phyloP scores from a whole-genome alignment of 2,329 filamentous ascomycete species.

The Cladosporium sp. region DNA sequence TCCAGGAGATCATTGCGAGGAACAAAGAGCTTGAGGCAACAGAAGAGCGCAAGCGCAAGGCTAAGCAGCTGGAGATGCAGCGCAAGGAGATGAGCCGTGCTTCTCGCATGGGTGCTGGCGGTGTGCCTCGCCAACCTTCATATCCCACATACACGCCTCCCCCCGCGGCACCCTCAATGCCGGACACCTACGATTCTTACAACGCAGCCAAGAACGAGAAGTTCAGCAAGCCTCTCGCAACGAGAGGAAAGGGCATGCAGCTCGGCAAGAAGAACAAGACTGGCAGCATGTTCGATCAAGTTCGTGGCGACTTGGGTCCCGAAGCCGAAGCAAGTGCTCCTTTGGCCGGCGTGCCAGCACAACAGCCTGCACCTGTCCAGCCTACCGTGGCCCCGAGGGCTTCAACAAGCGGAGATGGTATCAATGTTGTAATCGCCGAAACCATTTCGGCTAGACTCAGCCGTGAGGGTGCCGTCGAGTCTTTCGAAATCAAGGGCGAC shows the following conservation, averaged over 20 bases:
- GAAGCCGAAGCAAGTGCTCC: conserved; percentile 71
- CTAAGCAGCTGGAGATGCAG: conserved; percentile 98
- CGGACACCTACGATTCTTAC: conserved; percentile 87
- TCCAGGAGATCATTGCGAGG: conserved; percentile 92
- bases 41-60: conserved; percentile 96
- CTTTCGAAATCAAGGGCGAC: conserved; percentile 85
- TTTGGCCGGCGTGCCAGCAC: conserved; percentile 52
- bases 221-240: conserved; percentile 67
- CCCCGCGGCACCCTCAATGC: conserved; percentile 68
- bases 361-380: conserved; percentile 42
- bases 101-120: conserved; percentile 48
- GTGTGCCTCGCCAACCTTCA: conserved; percentile 66
- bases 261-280: conserved; percentile 98
- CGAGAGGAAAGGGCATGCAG: conserved; percentile 97
- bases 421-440: conserved; percentile 85
- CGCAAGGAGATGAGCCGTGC: conserved; percentile 88
- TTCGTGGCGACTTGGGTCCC: conserved; percentile 83
- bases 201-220: conserved; percentile 96
- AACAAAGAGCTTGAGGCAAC: conserved; percentile 99
- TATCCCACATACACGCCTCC: conserved; percentile 92
- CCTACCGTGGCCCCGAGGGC: conserved; percentile 54
- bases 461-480: conserved; percentile 79
- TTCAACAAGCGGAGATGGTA: conserved; percentile 72
- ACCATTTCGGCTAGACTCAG: conserved; percentile 85
- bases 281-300: conserved; percentile 95